Evolutionary conservation across 2,329 filamentous ascomycete species (phyloP).

Genomic region (Fusarium mexicanum): DNA sequence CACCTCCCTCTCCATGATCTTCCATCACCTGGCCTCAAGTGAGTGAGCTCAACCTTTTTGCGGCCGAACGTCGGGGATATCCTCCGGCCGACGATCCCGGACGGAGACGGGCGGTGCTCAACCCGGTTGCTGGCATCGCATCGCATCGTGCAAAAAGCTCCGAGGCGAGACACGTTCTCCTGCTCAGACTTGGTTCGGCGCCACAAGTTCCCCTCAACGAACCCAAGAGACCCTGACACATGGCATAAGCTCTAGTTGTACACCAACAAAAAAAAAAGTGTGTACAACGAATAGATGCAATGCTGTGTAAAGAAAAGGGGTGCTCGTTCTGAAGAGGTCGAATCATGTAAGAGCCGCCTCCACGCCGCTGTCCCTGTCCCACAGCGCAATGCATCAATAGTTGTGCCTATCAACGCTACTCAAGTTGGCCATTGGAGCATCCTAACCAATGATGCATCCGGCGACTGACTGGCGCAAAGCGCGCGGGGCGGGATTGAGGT

Average conservation of each 20-base stretch:
- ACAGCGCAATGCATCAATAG: slow-evolving; percentile 20
- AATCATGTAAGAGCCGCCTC: slow-evolving; percentile 19
- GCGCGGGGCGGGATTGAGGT: slow-evolving; percentile 34
- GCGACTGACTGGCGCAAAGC: slow-evolving; percentile 31
- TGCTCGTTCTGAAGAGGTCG: not conserved
- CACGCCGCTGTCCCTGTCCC: slow-evolving; percentile 1
- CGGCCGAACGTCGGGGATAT: slow-evolving; percentile 1
- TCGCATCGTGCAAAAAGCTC: slow-evolving; percentile 15
- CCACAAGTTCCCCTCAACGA: slow-evolving; percentile 13
- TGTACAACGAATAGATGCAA: slow-evolving; percentile 4
- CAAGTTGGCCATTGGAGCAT: not conserved
- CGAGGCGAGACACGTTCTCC: slow-evolving; percentile 27
- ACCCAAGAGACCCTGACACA: slow-evolving; percentile 18
- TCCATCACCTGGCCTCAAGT: slow-evolving; percentile 26
- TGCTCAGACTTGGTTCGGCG: slow-evolving; percentile 11
- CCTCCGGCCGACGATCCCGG: slow-evolving; percentile 1
- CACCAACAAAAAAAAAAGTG: not conserved
- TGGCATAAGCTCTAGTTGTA: slow-evolving; percentile 24
- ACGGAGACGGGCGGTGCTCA: not conserved
- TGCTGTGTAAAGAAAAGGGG: not conserved
- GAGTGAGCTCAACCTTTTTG: slow-evolving; percentile 6
- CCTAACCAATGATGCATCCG: slow-evolving; percentile 24
- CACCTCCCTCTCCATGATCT: slow-evolving; percentile 16
- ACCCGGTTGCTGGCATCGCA: not conserved
- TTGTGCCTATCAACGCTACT: slow-evolving; percentile 10